Conservation (phyloP, 2,329 filamentous ascomycete species). For the Fusarium dlaminii region DNA sequence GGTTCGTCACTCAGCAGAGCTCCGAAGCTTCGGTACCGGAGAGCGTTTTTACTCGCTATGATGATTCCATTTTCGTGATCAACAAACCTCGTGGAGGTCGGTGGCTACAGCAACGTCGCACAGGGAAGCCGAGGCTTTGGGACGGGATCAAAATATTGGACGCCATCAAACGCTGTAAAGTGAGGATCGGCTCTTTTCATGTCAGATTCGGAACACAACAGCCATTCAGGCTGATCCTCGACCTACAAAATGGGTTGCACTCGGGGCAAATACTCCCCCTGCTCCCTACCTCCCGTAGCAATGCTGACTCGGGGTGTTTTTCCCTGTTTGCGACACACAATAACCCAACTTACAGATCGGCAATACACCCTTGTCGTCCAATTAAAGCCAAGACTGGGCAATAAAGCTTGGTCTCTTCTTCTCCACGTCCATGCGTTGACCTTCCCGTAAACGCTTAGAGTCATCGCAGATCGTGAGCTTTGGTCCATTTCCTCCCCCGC, state of each 20-base stretch:
- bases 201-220: slow-evolving; percentile 3
- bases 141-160: not conserved
- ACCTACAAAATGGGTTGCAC: slow-evolving; percentile 10
- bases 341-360: slow-evolving; percentile 9
- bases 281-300: not conserved
- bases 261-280: not conserved
- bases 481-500: slow-evolving; percentile 16
- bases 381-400: slow-evolving; percentile 18
- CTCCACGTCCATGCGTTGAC: slow-evolving; percentile 16
- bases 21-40: not conserved
- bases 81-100: not conserved
- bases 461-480: slow-evolving; percentile 19
- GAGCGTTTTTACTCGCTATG: not conserved
- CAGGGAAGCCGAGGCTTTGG: not conserved
- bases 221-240: slow-evolving; percentile 14
- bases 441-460: slow-evolving; percentile 33
- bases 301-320: slow-evolving; percentile 13
- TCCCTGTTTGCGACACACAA: slow-evolving; percentile 11
- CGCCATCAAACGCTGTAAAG: not conserved
- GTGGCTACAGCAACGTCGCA: not conserved
- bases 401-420: slow-evolving; percentile 11
- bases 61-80: slow-evolving; percentile 9
- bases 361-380: slow-evolving; percentile 16
- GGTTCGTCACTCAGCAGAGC: not conserved
- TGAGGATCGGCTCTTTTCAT: slow-evolving; percentile 5